Conservation (phyloP, 2,329 filamentous ascomycete species). For the Calonectria henricotiae region DNA sequence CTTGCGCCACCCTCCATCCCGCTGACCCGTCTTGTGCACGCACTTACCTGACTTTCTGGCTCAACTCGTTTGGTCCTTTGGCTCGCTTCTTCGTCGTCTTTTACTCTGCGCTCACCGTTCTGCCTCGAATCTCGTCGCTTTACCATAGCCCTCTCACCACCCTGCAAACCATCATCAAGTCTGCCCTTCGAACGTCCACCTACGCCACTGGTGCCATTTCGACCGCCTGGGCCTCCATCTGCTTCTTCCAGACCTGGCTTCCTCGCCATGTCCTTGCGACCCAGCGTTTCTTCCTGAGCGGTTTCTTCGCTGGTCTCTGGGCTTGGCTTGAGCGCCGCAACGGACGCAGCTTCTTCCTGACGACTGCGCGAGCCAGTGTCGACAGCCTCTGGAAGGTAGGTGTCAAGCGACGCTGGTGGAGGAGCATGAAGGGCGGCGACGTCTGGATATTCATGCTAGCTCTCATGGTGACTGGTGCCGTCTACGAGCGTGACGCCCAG, state of each 20-base stretch:
- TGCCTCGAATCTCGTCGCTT: conserved; percentile 79
- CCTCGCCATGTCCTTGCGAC: conserved; percentile 83
- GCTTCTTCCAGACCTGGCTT: conserved; percentile 87
- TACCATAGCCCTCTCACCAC: conserved; percentile 79
- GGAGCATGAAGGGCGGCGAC: conserved; percentile 85
- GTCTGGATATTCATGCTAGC: conserved; percentile 87
- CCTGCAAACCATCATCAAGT: conserved; percentile 77
- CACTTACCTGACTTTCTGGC: conserved; percentile 90
- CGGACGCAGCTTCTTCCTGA: conserved; percentile 82
- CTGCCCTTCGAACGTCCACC: conserved; percentile 81
- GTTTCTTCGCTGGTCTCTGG: conserved; percentile 89
- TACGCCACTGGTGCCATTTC: conserved; percentile 87
- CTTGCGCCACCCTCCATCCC: conserved; percentile 92
- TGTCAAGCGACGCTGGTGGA: conserved; percentile 92
- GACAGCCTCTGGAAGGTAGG: conserved; percentile 94
- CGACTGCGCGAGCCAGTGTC: conserved; percentile 83
- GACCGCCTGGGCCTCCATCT: conserved; percentile 90
- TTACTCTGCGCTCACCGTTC: conserved; percentile 77
- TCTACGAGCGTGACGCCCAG: conserved; percentile 81
- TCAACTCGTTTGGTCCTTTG: conserved; percentile 85
- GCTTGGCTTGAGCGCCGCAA: conserved; percentile 81
- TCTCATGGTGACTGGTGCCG: conserved; percentile 82
- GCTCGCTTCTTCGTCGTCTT: conserved; percentile 84
- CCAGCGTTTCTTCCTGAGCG: conserved; percentile 91
- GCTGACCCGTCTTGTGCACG: conserved; percentile 89